Percentiles rank a stretch among this genome's conserved stretches.
Evolutionary conservation across 495 filamentous ascomycete species (phyloP).

Genomic region (Penicillium silybi): DNA sequence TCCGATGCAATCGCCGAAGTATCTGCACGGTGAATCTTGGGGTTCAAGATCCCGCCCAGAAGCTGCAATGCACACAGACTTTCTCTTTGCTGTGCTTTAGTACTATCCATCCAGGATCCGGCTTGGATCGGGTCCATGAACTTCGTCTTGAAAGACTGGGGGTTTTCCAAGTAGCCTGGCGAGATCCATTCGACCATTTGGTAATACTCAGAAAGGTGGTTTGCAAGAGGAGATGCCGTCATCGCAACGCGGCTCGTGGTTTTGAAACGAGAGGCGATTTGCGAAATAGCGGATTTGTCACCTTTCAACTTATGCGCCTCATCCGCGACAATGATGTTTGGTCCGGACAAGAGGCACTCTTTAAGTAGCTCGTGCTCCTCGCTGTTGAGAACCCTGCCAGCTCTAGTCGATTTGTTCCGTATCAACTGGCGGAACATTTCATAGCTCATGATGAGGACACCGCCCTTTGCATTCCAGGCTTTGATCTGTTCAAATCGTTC

Average conservation of each 20-base stretch:
- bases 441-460: conserved; percentile 73
- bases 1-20: conserved; percentile 59
- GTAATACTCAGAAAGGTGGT: conserved; percentile 78
- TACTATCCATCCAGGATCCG: conserved; percentile 66
- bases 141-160: conserved; percentile 58
- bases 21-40: conserved; percentile 75
- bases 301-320: conserved; percentile 85
- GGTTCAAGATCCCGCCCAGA: conserved; percentile 65
- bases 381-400: conserved; percentile 19
- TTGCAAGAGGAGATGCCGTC: conserved; percentile 83
- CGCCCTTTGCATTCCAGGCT: conserved; percentile 62
- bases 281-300: conserved; percentile 42
- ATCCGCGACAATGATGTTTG: conserved; percentile 79
- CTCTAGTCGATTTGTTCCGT: conserved; percentile 26
- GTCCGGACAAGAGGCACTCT: conserved; percentile 50
- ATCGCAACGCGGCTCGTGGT: conserved; percentile 76
- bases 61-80: conserved; percentile 64
- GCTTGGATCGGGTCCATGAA: conserved; percentile 70
- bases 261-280: conserved; percentile 51
- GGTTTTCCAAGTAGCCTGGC: conserved; percentile 67
- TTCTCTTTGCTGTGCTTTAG: conserved; percentile 43
- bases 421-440: conserved; percentile 55
- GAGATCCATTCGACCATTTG: conserved; percentile 86
- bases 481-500: conserved; percentile 44
- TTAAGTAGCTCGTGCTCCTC: conserved; percentile 35